Evolutionary conservation across 352 stramenopile genomes (phyloP), one percentile per base, ranked within the genome.

Genomic region (Globisporangium recalcitrans): DNA sequence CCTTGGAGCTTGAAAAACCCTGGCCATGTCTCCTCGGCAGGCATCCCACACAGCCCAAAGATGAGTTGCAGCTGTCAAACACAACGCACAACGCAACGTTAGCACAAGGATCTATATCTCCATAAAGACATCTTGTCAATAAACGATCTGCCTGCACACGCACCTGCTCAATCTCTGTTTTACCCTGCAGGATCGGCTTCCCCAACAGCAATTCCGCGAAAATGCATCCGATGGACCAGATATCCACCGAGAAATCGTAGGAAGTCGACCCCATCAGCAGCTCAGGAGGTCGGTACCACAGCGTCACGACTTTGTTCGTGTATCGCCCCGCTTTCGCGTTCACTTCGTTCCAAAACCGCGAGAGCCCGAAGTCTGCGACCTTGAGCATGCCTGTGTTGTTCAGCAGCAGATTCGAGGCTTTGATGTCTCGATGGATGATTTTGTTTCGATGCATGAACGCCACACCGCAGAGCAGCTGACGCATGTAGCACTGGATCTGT

Each of bases 301-400:
- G 71, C 27, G 95, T 98, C 11, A 97, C 93, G 4, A 98, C 95
- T 63, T 98, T 98, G 75, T 98, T 97, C 21, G 93, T 98, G 58
- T 95, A 95, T 21, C 80, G 71, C 22, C 85, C 85, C 16, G 83
- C 85, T 55, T 92, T 91, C 27, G 84, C 84, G 32, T 90, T 90
- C 5, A 91, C 82, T 61, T 93, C 86, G 48, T 90, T 95, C 84
- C 84, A 95, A 51, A 87, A 93, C 11, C 86, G 75, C 24, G 84
- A 92, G 22, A 95, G 72, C 1, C 86, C 86, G 63, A 93, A 95
- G 47, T 95, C 86, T 0, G 73, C 84, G 42, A 95, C 80, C 60
- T 95, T 95, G 16, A 95, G 70, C 77, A 92, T 85, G 4, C 86
- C 86, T 52, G 82, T 69, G 64, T 95, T 95, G 64, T 92, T 93